Base-by-base conservation (phyloP, 768 basidiomycete genomes). In the Hygrocybe punicea region DNA sequence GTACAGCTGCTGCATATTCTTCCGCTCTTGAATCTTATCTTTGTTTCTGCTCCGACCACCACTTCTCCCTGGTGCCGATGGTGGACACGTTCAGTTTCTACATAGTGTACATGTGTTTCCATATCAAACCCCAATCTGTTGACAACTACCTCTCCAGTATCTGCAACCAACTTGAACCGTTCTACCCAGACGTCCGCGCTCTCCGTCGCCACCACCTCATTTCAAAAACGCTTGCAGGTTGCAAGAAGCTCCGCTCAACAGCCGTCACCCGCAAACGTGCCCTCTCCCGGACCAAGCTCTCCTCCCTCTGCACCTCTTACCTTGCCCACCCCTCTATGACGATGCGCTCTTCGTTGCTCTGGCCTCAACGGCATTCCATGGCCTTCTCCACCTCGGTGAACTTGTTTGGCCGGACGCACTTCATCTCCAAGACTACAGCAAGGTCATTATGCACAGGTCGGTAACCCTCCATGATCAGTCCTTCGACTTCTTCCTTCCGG, bases 21-120 rank as follows among this genome's bases (percentile, higher is more conserved):
- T 75, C 73, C 0, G 67, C 70, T 6, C 56, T 76, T 19, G 68
- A 75, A 23, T 77, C 72, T 2, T 79, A 78, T 40, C 23, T 77
- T 9, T 59, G 64, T 0, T 78, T 79, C 59, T 65, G 67, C 37
- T 24, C 56, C 0, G 1, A 58, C 0, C 76, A 79, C 52, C 6
- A 66, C 2, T 76, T 13, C 66, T 74, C 4, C 19, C 74, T 11
- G 64, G n/a, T 73, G 0, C 78, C 77, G 0, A 76, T 74, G 1
- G 53, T 59, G 1, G 70, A 78, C 47, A 76, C 76, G 0, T 61
- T 80, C 2, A 67, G 66, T 8, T 70, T 73, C 21, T 79, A 58
- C 57, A 61, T 64, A 3, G 67, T 70, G 1, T 78, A 62, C 60
- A 75, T 73, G 68, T 71, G 55, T 3, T 60, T 64, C 29, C 69